Evolutionary conservation across 176 grass and related monocot species (phyloP).

Genomic region (Saccharum spontaneum): DNA sequence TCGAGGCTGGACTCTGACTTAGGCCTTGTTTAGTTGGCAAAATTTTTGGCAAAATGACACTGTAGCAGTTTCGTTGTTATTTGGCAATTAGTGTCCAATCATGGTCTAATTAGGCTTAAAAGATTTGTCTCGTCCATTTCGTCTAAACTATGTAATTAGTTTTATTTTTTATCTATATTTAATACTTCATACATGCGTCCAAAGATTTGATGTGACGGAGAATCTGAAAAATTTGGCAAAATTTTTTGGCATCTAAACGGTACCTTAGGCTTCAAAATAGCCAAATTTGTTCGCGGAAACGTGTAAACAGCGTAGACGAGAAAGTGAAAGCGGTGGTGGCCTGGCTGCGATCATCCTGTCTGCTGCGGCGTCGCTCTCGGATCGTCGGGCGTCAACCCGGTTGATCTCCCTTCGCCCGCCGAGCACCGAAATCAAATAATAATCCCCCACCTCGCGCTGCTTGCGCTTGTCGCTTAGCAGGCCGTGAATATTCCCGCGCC

Average conservation of each 20-base stretch:
- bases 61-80: no score
- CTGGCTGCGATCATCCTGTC: neutral
- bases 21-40: no score
- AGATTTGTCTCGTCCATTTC: no score
- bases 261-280: conserved; percentile 25
- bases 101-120: no score
- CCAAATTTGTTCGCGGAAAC: neutral
- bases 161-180: no score
- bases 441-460: neutral
- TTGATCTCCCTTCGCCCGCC: conserved; percentile 11
- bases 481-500: conserved; percentile 42
- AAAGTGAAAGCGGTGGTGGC: neutral
- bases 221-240: no score
- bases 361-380: conserved; percentile 42
- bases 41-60: no score
- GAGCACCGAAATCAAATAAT: conserved; percentile 1
- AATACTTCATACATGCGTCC: no score
- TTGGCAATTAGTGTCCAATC: no score
- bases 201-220: no score
- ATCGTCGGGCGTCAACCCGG: conserved; percentile 31
- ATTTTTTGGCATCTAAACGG: no score
- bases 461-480: conserved; percentile 48
- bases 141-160: no score
- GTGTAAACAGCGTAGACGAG: neutral
- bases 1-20: conserved; percentile 22